Conservation (phyloP, 768 basidiomycete species). For the Tulasnella calospora region DNA sequence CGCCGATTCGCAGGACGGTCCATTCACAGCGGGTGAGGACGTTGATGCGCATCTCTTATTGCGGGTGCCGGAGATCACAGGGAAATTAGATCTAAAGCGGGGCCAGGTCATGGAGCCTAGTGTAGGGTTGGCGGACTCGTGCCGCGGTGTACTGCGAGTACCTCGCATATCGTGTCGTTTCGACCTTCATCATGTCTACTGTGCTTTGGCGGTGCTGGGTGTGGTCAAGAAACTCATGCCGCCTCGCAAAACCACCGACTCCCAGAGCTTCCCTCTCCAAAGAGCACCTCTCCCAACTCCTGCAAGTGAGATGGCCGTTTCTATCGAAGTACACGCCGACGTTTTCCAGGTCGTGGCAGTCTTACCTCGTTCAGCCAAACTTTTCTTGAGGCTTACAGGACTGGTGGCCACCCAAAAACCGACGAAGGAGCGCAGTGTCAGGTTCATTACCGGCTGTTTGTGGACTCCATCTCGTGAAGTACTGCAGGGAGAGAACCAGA, state of each 20-base stretch:
- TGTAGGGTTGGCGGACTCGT: slow-evolving; percentile 17
- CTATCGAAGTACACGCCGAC: slow-evolving; percentile 38
- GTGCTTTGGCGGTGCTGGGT: slow-evolving; percentile 55
- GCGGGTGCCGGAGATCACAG: slow-evolving; percentile 16
- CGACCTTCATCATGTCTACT: slow-evolving; percentile 62
- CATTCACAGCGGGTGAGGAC: slow-evolving; percentile 13
- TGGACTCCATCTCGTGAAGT: slow-evolving; percentile 53
- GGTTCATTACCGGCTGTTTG: slow-evolving; percentile 38
- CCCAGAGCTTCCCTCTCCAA: slow-evolving; percentile 27
- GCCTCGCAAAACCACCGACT: slow-evolving; percentile 28
- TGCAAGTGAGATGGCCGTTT: slow-evolving; percentile 30
- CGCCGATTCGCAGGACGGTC: background rate
- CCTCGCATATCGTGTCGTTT: slow-evolving; percentile 29
- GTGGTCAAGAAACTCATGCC: slow-evolving; percentile 45
- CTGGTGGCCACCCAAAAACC: background rate
- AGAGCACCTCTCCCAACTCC: slow-evolving; percentile 8
- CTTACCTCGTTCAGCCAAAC: slow-evolving; percentile 42
- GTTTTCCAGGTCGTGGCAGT: slow-evolving; percentile 47
- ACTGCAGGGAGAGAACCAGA: slow-evolving; percentile 33
- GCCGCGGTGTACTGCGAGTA: background rate
- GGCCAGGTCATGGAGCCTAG: slow-evolving; percentile 1
- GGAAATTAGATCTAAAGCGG: slow-evolving; percentile 16
- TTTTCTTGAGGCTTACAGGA: slow-evolving; percentile 35
- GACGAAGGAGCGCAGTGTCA: slow-evolving; percentile 22
- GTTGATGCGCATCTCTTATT: slow-evolving; percentile 29